Evolutionary conservation across 108 stramenopile species (phyloP).

Genomic region (Conticribra guillardii): DNA sequence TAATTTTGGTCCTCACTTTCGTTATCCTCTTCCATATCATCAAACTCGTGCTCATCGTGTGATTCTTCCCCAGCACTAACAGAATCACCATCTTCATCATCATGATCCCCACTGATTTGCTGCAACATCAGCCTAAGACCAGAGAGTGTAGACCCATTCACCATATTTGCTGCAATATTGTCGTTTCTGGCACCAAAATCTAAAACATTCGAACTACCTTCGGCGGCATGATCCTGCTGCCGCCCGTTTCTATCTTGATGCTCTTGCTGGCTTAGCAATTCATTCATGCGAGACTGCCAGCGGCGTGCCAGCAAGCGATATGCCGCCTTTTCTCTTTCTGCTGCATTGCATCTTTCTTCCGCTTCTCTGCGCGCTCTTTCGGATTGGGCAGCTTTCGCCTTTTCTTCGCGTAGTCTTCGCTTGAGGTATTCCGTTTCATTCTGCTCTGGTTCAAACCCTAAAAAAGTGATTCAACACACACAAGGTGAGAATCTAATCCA

Average conservation of each 20-base stretch:
- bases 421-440: constrained; percentile 67
- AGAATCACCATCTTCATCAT: constrained; percentile 42
- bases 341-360: constrained; percentile 51
- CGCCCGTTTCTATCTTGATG: constrained; percentile 10
- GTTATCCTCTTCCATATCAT: constrained; percentile 45
- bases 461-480: neutral
- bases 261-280: constrained; percentile 34
- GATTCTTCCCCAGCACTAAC: constrained; percentile 14
- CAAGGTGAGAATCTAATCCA: no score
- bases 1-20: constrained; percentile 3
- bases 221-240: constrained; percentile 24
- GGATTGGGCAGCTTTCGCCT: constrained; percentile 56
- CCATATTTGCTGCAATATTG: constrained; percentile 15
- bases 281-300: constrained; percentile 68
- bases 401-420: constrained; percentile 68
- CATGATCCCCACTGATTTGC: constrained; percentile 34
- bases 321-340: constrained; percentile 65
- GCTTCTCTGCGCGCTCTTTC: constrained; percentile 64
- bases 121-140: constrained; percentile 33
- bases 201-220: constrained; percentile 18
- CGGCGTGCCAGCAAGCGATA: constrained; percentile 68
- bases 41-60: constrained; percentile 7
- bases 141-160: constrained; percentile 29
- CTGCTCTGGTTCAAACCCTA: constrained; percentile 79
- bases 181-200: constrained; percentile 29